phyloP scores from a whole-genome alignment of 805 yeast genomes.

The Lachancea nothofagi region DNA sequence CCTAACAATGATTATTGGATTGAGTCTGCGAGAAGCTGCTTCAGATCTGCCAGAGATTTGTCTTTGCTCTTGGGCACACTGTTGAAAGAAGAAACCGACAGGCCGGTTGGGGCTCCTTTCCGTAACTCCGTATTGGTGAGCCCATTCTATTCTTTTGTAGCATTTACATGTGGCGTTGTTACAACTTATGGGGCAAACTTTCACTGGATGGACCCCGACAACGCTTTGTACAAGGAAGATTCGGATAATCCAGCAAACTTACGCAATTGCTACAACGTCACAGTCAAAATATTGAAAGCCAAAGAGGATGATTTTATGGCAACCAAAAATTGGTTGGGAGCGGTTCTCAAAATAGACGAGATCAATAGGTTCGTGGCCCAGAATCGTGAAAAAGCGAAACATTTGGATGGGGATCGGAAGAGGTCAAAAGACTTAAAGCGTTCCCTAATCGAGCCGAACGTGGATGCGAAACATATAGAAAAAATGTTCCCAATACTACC shows the following conservation, averaged over 20 bases:
- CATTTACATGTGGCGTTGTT: constrained; percentile 10
- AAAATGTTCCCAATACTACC: constrained; percentile 4
- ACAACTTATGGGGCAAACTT: constrained; percentile 11
- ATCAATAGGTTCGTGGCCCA: constrained; percentile 7
- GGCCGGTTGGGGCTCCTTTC: background rate
- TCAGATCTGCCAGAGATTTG: constrained; percentile 4
- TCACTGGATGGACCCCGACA: constrained; percentile 13
- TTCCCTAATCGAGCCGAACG: background rate
- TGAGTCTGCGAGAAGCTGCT: constrained; percentile 7
- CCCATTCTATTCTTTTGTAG: constrained; percentile 10
- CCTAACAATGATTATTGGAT: constrained; percentile 9
- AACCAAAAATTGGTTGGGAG: constrained; percentile 10
- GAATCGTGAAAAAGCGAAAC: constrained; percentile 2
- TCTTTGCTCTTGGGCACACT: constrained; percentile 7
- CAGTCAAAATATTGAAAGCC: constrained; percentile 5
- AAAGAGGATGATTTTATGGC: constrained; percentile 5
- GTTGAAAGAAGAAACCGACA: background rate
- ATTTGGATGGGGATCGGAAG: constrained; percentile 1
- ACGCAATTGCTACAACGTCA: constrained; percentile 1
- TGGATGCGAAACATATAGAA: constrained; percentile 2
- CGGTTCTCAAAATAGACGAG: constrained; percentile 8
- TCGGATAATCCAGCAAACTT: background rate
- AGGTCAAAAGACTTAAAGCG: background rate
- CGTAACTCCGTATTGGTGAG: constrained; percentile 3
- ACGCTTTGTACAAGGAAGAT: constrained; percentile 3